A percentile compares a stretch with the other conserved stretches of the same genome.
phyloP scores from a whole-genome alignment of 345 rosid genomes.

The Lepidium africanum region DNA sequence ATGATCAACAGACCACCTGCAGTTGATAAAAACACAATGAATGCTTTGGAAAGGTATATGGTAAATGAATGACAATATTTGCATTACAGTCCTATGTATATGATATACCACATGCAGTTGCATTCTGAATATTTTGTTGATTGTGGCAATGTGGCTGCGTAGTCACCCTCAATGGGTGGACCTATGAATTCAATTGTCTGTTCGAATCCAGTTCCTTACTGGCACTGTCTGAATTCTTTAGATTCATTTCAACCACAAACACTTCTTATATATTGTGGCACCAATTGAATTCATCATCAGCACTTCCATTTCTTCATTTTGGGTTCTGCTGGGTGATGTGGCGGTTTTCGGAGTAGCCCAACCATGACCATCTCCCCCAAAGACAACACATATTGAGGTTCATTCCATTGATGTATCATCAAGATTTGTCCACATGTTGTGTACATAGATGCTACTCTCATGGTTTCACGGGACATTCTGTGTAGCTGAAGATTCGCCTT shows the following conservation, averaged over 20 bases:
- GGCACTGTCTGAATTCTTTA: constrained; percentile 24
- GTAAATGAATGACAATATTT: constrained; percentile 29
- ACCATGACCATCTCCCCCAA: constrained; percentile 36
- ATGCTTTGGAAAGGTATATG: constrained; percentile 30
- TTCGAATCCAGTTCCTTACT: constrained; percentile 39
- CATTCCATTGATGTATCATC: background rate
- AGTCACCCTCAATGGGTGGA: constrained; percentile 26
- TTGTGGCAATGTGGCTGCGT: constrained; percentile 4
- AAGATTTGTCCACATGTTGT: background rate
- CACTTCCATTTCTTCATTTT: constrained; percentile 15
- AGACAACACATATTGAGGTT: constrained; percentile 28
- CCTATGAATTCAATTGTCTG: constrained; percentile 27
- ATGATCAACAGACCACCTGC: constrained; percentile 25
- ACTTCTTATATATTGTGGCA: constrained; percentile 25
- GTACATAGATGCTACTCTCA: background rate
- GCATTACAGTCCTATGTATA: constrained; percentile 19
- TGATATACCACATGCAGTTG: constrained; percentile 5
- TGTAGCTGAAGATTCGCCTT: background rate
- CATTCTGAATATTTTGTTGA: background rate
- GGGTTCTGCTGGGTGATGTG: constrained; percentile 30
- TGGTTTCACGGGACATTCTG: background rate
- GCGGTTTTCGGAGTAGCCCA: constrained; percentile 28
- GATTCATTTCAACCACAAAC: constrained; percentile 20
- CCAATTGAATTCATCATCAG: constrained; percentile 28
- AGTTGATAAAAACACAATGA: constrained; percentile 29